Percentiles rank a stretch among this genome's conserved stretches.
These are phyloP conservation scores for Aspergillus hortae DNA, from an alignment of 2,329 filamentous ascomycete species.

Conservation along the genomic window DNA sequence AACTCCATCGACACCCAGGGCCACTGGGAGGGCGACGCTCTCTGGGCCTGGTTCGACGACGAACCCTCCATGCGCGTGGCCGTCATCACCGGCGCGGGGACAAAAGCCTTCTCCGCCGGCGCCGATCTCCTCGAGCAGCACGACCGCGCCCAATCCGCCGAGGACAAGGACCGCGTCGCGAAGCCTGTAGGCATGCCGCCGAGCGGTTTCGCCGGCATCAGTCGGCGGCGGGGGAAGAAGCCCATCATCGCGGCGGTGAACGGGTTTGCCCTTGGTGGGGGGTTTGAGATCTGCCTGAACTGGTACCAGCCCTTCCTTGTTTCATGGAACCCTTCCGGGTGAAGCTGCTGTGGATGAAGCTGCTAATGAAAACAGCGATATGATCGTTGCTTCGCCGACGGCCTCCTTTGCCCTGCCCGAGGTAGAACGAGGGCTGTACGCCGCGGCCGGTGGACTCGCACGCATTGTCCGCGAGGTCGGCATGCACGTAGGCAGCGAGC, in stretches of 20 bases:
- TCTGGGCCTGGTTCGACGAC: slow-evolving; percentile 23
- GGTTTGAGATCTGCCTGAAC: slow-evolving; percentile 63
- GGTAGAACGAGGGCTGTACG: slow-evolving; percentile 66
- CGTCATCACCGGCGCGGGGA: not conserved
- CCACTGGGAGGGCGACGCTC: slow-evolving; percentile 36
- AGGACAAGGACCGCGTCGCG: slow-evolving; percentile 12
- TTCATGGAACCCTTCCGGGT: too few species aligned
- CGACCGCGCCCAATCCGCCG: slow-evolving; percentile 3
- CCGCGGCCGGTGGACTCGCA: slow-evolving; percentile 67
- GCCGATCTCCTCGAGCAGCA: not conserved
- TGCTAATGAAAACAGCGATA: slow-evolving; percentile 54
- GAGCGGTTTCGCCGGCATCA: slow-evolving; percentile 55
- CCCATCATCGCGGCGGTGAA: not conserved
- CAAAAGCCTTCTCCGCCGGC: not conserved
- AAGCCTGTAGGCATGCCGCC: slow-evolving; percentile 25
- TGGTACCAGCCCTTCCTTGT: slow-evolving; percentile 43
- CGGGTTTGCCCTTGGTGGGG: slow-evolving; percentile 58
- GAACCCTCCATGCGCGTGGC: not conserved
- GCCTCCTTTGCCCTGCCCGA: slow-evolving; percentile 69
- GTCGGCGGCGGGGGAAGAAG: slow-evolving; percentile 15
- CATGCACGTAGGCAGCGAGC: slow-evolving; percentile 65
- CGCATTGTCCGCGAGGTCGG: slow-evolving; percentile 66
- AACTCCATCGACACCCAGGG: slow-evolving; percentile 40
- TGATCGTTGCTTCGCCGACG: slow-evolving; percentile 58
- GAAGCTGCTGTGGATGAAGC: too few species aligned